Evolutionary conservation across 2,329 filamentous ascomycete genomes (phyloP).

Genomic region (Geosmithia flava): DNA sequence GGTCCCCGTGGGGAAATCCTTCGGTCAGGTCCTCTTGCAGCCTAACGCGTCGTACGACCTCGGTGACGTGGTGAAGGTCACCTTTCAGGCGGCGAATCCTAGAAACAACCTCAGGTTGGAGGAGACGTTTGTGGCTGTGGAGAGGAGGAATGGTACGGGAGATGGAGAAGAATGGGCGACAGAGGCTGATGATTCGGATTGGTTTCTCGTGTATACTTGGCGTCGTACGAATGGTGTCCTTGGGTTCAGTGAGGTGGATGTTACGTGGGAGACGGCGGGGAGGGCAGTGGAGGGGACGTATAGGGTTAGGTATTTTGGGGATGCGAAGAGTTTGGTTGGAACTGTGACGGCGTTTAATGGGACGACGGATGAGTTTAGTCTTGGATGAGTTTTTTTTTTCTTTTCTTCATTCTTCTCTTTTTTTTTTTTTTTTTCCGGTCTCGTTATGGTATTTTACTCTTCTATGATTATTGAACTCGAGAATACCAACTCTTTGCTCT

Average conservation of each 20-base stretch:
- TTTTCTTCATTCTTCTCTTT: no score
- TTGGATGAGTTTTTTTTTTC: constrained; percentile 1
- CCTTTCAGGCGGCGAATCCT: constrained; percentile 80
- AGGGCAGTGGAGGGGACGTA: constrained; percentile 54
- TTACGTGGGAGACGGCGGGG: constrained; percentile 57
- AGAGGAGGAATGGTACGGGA: constrained; percentile 44
- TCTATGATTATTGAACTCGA: no score
- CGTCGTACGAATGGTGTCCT: constrained; percentile 54
- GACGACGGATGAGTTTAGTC: constrained; percentile 39
- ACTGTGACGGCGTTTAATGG: constrained; percentile 60
- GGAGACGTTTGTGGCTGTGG: constrained; percentile 65
- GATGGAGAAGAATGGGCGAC: constrained; percentile 42
- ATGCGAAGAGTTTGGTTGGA: constrained; percentile 54
- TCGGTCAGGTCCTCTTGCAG: constrained; percentile 54
- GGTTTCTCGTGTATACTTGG: constrained; percentile 76
- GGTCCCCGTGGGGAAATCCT: constrained; percentile 51
- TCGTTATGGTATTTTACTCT: no score
- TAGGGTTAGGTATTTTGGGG: constrained; percentile 72
- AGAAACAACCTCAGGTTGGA: constrained; percentile 76
- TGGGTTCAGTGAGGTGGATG: constrained; percentile 64
- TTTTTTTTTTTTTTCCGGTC: no score
- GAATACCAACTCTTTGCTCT: background rate
- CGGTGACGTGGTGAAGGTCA: constrained; percentile 51
- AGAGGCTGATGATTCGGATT: constrained; percentile 66
- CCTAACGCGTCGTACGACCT: constrained; percentile 39